Percentiles rank a stretch among this genome's conserved stretches.
Evolutionary conservation across 805 yeast species (phyloP).

Genomic region (Saturnispora gosingensis): DNA sequence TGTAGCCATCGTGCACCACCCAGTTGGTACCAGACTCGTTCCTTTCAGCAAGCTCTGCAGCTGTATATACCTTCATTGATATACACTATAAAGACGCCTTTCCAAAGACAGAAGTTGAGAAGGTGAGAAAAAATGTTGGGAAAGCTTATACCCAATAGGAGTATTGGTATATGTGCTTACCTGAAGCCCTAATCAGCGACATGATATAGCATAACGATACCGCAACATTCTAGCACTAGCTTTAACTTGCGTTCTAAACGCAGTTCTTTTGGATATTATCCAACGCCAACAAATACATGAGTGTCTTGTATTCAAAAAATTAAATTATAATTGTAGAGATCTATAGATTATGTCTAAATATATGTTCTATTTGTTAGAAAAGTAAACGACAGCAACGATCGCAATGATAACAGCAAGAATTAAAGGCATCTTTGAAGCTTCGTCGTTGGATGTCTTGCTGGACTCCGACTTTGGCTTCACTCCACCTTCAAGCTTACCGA

Average conservation of each 20-base stretch:
- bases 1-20: constrained; percentile 76
- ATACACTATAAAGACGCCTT: not conserved
- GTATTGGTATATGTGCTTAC: not conserved
- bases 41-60: constrained; percentile 65
- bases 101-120: not conserved
- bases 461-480: constrained; percentile 23
- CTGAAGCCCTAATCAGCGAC: no score
- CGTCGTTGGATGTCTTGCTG: constrained; percentile 15
- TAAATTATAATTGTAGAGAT: not conserved
- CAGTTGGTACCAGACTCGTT: constrained; percentile 66
- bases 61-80: constrained; percentile 21
- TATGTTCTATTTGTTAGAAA: constrained; percentile 17
- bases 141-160: not conserved
- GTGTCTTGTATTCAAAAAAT: no score
- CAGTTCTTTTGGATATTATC: no score
- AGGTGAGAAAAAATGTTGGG: not conserved
- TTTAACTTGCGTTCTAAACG: no score
- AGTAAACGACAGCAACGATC: constrained; percentile 37
- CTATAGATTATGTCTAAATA: not conserved
- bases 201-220: no score
- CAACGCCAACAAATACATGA: no score
- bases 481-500: constrained; percentile 72
- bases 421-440: constrained; percentile 24
- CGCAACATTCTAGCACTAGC: no score
- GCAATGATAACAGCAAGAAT: constrained; percentile 29